These are phyloP conservation scores for Aspergillus sp. DNA, from an alignment of 2,329 filamentous ascomycete genomes.

Conservation along the genomic window DNA sequence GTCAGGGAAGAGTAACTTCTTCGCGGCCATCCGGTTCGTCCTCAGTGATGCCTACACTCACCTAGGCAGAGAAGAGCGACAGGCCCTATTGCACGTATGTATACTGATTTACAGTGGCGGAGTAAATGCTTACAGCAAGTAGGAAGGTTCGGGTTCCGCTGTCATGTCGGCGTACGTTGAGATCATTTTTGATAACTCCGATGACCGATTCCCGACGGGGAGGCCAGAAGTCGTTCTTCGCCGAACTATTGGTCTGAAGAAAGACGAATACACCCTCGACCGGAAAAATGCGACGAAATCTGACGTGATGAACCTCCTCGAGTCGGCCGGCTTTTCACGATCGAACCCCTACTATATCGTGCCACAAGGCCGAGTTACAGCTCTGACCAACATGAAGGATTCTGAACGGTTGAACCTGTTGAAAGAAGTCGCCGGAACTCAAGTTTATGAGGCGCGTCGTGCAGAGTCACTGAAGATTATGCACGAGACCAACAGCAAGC, in stretches of 20 bases:
- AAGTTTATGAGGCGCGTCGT: constrained; percentile 91
- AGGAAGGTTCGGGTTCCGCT: constrained; percentile 92
- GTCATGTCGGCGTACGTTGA: constrained; percentile 99
- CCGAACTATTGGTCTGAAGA: constrained; percentile 93
- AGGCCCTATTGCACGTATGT: constrained; percentile 79
- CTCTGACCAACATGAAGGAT: constrained; percentile 98
- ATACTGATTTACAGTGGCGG: neutral
- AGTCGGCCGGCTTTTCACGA: constrained; percentile 93
- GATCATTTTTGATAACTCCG: constrained; percentile 96
- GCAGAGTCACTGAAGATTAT: constrained; percentile 95
- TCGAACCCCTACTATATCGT: constrained; percentile 99
- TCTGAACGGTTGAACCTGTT: constrained; percentile 82
- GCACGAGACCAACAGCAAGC: constrained; percentile 93
- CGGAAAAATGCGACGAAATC: constrained; percentile 93
- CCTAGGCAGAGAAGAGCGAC: constrained; percentile 92
- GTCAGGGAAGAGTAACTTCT: constrained; percentile 99
- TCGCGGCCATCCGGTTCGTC: constrained; percentile 97
- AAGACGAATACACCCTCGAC: constrained; percentile 97
- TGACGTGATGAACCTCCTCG: constrained; percentile 92
- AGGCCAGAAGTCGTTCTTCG: constrained; percentile 88
- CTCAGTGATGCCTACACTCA: constrained; percentile 96
- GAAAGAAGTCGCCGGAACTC: constrained; percentile 97
- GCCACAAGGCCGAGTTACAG: constrained; percentile 92
- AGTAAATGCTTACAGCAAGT: constrained; percentile 28
- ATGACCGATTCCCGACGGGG: constrained; percentile 91